Conservation (phyloP, 306 rosid species). For the Cucumis cinereus region DNA sequence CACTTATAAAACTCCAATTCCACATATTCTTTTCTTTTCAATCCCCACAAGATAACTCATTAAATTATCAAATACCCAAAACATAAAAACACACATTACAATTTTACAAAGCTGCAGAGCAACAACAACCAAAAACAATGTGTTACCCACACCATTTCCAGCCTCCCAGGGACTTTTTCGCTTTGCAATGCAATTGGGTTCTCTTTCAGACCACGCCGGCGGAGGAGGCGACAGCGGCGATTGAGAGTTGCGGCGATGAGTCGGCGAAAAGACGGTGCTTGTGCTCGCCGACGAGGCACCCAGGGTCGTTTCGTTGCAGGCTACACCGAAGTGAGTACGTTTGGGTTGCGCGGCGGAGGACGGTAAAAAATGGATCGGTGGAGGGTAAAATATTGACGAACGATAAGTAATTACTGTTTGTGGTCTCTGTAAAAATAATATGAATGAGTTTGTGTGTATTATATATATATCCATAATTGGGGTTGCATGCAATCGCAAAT, state of each 20-base stretch:
- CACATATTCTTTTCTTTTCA: conserved; percentile 21
- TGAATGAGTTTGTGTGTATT: too few species aligned
- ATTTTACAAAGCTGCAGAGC: neutral
- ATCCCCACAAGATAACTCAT: conserved; percentile 2
- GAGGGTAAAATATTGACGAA: neutral
- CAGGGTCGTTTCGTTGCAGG: conserved; percentile 82
- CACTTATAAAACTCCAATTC: conserved; percentile 12
- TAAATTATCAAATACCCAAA: neutral
- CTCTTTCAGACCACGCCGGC: neutral
- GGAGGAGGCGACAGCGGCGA: neutral
- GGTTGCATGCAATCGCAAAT: neutral
- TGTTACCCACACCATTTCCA: conserved; percentile 31
- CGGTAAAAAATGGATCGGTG: neutral
- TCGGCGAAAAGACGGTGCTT: conserved; percentile 21
- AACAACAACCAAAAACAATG: conserved; percentile 25
- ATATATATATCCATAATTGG: too few species aligned
- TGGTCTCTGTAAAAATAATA: too few species aligned
- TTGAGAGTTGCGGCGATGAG: neutral
- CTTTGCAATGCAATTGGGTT: neutral
- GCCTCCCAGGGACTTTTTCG: neutral
- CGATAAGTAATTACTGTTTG: neutral
- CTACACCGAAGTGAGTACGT: conserved; percentile 53
- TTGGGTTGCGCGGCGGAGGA: conserved; percentile 37
- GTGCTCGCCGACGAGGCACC: conserved; percentile 78
- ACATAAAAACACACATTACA: neutral